A percentile compares a stretch with the other conserved stretches of the same genome.
Conservation (phyloP, 1,139 yeast species). For the Saccharomycopsis phalli region DNA sequence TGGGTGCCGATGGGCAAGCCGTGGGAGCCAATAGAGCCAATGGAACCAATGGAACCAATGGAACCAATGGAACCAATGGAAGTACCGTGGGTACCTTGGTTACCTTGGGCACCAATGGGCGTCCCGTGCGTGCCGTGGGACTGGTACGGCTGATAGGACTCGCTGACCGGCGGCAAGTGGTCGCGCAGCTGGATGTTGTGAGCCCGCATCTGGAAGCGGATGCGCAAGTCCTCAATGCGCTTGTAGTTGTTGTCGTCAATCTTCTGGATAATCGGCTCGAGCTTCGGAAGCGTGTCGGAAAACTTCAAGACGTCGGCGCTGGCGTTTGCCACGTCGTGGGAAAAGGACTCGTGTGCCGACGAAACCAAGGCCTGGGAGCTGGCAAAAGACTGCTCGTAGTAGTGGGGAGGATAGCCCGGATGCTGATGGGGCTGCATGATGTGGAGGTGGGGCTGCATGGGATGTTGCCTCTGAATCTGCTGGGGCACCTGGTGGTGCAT, state of each 20-base stretch:
- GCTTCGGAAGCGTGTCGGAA: slow-evolving; percentile 23
- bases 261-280: slow-evolving; percentile 22
- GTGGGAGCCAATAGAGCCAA: too few relatives aligned
- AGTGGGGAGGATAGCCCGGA: slow-evolving; percentile 20
- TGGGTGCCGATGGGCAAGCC: too few relatives aligned
- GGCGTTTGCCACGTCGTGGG: slow-evolving; percentile 21
- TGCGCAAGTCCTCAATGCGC: slow-evolving; percentile 21
- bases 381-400: slow-evolving; percentile 6
- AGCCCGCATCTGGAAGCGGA: slow-evolving; percentile 23
- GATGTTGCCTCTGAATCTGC: background rate
- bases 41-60: too few relatives aligned
- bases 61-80: too few relatives aligned
- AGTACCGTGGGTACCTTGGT: too few relatives aligned
- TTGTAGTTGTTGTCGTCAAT: slow-evolving; percentile 20
- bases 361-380: slow-evolving; percentile 20
- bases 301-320: slow-evolving; percentile 22
- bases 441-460: slow-evolving; percentile 1
- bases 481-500: slow-evolving; percentile 13
- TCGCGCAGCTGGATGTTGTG: slow-evolving; percentile 20
- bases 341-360: slow-evolving; percentile 19
- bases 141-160: slow-evolving; percentile 1
- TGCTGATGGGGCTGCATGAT: background rate
- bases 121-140: background rate
- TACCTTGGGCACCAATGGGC: too few relatives aligned
- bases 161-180: too few relatives aligned